Evolutionary conservation across 2,329 filamentous ascomycete species (phyloP).

Genomic region (Spiromastix sp.): DNA sequence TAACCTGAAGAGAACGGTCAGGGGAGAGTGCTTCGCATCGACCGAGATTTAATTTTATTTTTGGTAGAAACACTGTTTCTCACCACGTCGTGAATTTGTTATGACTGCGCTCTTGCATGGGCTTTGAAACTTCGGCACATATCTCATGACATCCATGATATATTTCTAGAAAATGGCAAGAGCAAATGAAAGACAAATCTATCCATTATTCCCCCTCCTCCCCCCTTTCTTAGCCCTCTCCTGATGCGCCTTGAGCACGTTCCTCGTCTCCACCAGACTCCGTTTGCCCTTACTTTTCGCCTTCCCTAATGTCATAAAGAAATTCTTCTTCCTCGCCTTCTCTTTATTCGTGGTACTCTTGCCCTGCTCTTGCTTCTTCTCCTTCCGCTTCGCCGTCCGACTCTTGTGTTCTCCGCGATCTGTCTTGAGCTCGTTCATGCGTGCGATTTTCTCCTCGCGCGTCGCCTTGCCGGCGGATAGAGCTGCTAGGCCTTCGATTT

Average conservation of each 20-base stretch:
- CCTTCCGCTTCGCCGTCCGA: constrained; percentile 71
- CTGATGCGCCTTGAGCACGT: constrained; percentile 69
- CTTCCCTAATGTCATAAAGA: constrained; percentile 95
- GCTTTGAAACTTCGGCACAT: no score
- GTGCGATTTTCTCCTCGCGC: constrained; percentile 78
- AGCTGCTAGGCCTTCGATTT: constrained; percentile 78
- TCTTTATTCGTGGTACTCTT: constrained; percentile 97
- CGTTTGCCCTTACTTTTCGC: constrained; percentile 92
- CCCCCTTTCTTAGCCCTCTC: constrained; percentile 77
- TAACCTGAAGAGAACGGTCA: no score
- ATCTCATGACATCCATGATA: no score
- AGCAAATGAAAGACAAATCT: background rate
- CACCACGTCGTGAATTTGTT: no score
- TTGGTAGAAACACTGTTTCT: no score
- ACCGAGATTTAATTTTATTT: no score
- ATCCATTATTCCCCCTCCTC: constrained; percentile 56
- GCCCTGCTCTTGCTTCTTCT: constrained; percentile 77
- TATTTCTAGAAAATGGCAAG: no score
- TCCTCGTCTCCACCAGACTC: constrained; percentile 76
- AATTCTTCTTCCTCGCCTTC: constrained; percentile 96
- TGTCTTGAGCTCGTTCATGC: constrained; percentile 73
- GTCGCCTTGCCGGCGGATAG: constrained; percentile 65
- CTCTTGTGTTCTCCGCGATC: constrained; percentile 72
- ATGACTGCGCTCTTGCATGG: no score
- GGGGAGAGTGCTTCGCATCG: no score